Base-by-base conservation (phyloP, 2,329 filamentous ascomycete genomes). In the Helotiales sp. region DNA sequence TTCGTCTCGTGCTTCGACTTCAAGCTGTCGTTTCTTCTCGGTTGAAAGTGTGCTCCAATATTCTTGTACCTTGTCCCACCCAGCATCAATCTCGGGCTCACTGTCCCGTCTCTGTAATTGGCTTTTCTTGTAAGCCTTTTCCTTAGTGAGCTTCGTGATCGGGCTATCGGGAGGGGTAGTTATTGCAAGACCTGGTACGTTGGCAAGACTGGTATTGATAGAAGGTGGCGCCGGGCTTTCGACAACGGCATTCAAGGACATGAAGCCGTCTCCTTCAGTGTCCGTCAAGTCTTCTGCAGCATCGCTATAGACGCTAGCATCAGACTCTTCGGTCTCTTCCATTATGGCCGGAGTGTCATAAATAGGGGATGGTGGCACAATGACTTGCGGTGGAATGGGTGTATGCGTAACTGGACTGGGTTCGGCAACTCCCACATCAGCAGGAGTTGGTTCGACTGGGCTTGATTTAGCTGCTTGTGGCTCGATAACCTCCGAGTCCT, bases 221-320 rank as follows among this genome's bases (percentile, higher is more conserved):
- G 66, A 66, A 3, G 88, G 84, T n/a, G n/a, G n/a, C n/a, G n/a
- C n/a, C n/a, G 40, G 40, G 47, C 80, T 84, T 19, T 86, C 82
- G 1, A 91, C 80, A 8, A 92, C 82, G 10, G 89, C 89, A 71
- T 92, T 81, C 7, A 93, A 77, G 4, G 88, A 92, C 67, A 85
- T 78, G 66, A 91, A 93, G 0, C 87, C 89, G 47, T 83, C 82
- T 2, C 81, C 81, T 36, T 88, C 86, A 3, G 79, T 68, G 13
- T 90, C 86, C 0, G 83, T 83, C 0, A 88, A 75, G 59, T 91
- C 87, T 72, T 93, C 90, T 54, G 87, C 87, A 1, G 89, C 89
- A 72, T 93, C 90, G 63, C 87, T 91, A 69, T 90, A 93, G 24
- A 90, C 80, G 60, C 82, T 87, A 50, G 75, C 74, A 55, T 85